Evolutionary conservation across 495 filamentous ascomycete species (phyloP).

Genomic region (Geoglossum glabrum): DNA sequence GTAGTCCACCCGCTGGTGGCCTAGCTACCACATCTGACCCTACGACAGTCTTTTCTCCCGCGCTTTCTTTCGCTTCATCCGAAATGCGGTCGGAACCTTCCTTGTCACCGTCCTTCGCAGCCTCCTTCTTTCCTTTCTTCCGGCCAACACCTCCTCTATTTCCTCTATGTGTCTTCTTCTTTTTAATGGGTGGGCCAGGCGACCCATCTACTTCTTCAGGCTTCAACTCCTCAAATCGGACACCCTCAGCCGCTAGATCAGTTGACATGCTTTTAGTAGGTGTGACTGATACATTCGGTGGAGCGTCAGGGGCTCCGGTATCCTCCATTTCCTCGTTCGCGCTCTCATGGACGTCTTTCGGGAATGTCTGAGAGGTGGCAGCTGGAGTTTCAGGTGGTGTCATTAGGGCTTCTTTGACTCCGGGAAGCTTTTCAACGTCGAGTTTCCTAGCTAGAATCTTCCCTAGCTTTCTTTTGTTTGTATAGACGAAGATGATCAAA

Average conservation of each 20-base stretch:
- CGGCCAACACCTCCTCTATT: conserved; percentile 61
- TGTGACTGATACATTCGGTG: neutral
- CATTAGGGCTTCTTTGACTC: conserved; percentile 22
- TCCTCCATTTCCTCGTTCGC: neutral
- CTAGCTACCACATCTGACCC: conserved; percentile 30
- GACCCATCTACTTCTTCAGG: conserved; percentile 21
- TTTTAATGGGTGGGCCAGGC: conserved; percentile 29
- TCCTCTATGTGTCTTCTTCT: conserved; percentile 69
- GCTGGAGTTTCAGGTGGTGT: conserved; percentile 27
- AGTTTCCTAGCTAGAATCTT: conserved; percentile 30
- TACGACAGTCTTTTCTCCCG: neutral
- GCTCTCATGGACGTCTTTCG: neutral
- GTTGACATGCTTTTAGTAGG: neutral
- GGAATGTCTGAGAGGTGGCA: conserved; percentile 7
- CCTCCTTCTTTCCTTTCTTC: conserved; percentile 36
- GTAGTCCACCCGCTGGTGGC: conserved; percentile 13
- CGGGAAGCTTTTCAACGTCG: conserved; percentile 31
- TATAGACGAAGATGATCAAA: conserved; percentile 27
- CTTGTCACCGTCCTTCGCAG: conserved; percentile 20
- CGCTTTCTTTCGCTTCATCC: conserved; percentile 15
- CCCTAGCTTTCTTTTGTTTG: conserved; percentile 28
- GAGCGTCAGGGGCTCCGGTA: neutral
- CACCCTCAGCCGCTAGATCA: neutral
- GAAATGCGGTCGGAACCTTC: conserved; percentile 20
- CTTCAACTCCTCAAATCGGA: neutral